A percentile compares a stretch with the other conserved stretches of the same genome.
Conservation (phyloP, 345 rosid genomes). For the Raphanus sativus region DNA sequence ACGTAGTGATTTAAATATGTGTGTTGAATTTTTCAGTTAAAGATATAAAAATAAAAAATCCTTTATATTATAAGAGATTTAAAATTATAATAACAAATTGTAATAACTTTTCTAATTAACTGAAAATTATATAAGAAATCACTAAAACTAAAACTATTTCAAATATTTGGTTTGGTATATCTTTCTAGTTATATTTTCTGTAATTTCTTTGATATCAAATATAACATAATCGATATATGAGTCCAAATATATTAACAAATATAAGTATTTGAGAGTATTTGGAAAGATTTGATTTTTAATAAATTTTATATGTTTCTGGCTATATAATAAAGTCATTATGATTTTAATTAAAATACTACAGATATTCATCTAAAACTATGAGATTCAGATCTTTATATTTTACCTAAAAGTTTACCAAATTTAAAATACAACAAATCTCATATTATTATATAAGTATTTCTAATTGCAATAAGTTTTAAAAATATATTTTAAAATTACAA, state of each 20-base stretch:
- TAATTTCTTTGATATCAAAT: not conserved
- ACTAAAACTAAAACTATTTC: not conserved
- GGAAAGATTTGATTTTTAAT: not conserved
- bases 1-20: not conserved
- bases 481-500: not conserved
- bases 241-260: not conserved
- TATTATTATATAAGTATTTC: not conserved
- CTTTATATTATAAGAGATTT: not conserved
- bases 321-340: not conserved
- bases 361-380: not conserved
- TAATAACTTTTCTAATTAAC: not conserved
- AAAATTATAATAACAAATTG: not conserved
- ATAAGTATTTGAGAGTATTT: not conserved
- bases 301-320: not conserved
- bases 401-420: not conserved
- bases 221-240: not conserved
- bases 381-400: not conserved
- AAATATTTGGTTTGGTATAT: not conserved
- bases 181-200: not conserved
- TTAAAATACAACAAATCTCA: not conserved
- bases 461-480: not conserved
- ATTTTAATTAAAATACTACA: not conserved
- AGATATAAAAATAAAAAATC: not conserved
- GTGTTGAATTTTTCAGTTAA: not conserved
- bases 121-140: not conserved